Base-by-base conservation (phyloP, 345 rosid species). In the Angophora floribunda region DNA sequence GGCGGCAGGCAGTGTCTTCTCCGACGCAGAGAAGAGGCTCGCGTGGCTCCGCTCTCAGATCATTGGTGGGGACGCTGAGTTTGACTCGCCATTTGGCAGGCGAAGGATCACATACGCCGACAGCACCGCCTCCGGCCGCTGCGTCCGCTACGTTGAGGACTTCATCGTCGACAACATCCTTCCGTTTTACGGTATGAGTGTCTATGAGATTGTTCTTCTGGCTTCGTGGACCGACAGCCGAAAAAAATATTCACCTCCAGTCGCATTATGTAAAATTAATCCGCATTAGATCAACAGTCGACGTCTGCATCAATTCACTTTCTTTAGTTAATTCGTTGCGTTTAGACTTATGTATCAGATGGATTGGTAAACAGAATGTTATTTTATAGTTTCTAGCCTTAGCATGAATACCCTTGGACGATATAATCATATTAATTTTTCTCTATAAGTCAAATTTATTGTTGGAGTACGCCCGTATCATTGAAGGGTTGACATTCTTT, bases 71-170 rank as follows among this genome's bases (percentile, higher is more conserved):
- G 92, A 90, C 24, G 88, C 87, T 0, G 91, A 91, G 65, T 93
- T 93, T 19, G 91, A 91, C 51, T 90, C 97, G 30, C 96, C 96
- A 0, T 94, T 95, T 44, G 95, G 97, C 6, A 92, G 79, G 84
- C 87, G 95, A 52, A 89, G 86, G 59, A 89, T 95, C 17, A 91
- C 92, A 2, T 94, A 95, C 47, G 95, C 93, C 3, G 97, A 95
- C 86, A 95, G 93, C 49, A 94, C 96, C 7, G 95, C 97, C 87
- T 93, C 97, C 4, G 95, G 93, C 41, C 89, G 94, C 13, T 91
- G 92, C 49, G 90, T 95, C 87, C 93, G 32, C 21, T 94, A 92
- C 45, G 88, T 93, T 15, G 97, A 95, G 88, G 90, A 91, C 55
- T 94, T 91, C 70, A 92, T 95, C 90, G 10, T 85, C 88, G 78